Base-by-base conservation (phyloP, 2,329 filamentous ascomycete species). In the Fusarium sp. region DNA sequence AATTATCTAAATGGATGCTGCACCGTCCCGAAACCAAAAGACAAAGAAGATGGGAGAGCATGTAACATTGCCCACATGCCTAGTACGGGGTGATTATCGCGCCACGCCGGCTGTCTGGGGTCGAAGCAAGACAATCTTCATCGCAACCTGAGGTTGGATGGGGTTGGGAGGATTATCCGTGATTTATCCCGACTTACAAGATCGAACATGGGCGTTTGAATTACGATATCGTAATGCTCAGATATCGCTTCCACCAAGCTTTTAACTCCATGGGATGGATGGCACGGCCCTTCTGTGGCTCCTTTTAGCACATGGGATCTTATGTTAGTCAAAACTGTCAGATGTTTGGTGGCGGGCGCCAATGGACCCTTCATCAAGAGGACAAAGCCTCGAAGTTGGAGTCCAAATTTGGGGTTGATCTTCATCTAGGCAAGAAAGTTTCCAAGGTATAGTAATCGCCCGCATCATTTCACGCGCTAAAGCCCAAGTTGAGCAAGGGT, bases 371-470 rank as follows among this genome's bases (percentile, higher is more conserved):
- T 53, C 39, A 43, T 41, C 15, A 42, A 33, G 37, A 41, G 36
- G 29, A 43, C 48, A 60, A 45, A 27, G 37, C 61, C 56, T 45
- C 46, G 23, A 69, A 57, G 41, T 46, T 57, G 48, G 51, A 58
- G 48, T 55, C 60, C 57, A 35, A 43, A 68, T 66, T 40, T 66
- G 61, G 69, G 43, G 48, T 59, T 69, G 65, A 71, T 73, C 67
- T 70, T 73, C 71, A 57, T 56, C 59, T 58, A 37, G 45, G 58
- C 60, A 51, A 58, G 41, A 66, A 59, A 52, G 42, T 43, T 72
- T 71, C 63, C 66, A 71, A 72, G 63, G 50, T n/a, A n/a, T n/a
- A n/a, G n/a, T 46, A 50, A 59, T 72, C 40, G 55, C 37, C 52
- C 51, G 51, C 66, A 62, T 49, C 27, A 52, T 59, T 40, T 64